A percentile compares a stretch with the other conserved stretches of the same genome.
These are phyloP conservation scores for Talaromyces atroroseus DNA, from an alignment of 2,329 filamentous ascomycete species.

Conservation along the genomic window DNA sequence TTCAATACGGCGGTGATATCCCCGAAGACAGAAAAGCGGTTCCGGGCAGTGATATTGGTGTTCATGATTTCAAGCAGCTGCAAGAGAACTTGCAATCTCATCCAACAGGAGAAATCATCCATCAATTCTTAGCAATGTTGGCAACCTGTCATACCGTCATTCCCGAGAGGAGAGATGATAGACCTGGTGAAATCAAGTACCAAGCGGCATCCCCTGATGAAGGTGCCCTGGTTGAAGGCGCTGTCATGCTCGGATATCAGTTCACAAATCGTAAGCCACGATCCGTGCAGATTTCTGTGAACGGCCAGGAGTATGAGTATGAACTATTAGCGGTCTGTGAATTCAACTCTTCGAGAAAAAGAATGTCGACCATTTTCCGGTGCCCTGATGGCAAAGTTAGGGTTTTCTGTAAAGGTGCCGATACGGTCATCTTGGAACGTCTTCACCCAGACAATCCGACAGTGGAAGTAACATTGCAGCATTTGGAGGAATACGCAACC, in stretches of 20 bases:
- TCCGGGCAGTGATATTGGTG: slow-evolving; percentile 62
- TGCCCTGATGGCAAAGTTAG: slow-evolving; percentile 94
- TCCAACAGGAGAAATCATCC: slow-evolving; percentile 54
- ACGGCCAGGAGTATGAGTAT: slow-evolving; percentile 70
- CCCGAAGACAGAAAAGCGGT: slow-evolving; percentile 83
- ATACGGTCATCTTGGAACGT: slow-evolving; percentile 94
- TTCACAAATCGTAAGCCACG: slow-evolving; percentile 88
- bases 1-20: slow-evolving; percentile 89
- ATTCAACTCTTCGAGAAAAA: slow-evolving; percentile 95
- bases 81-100: slow-evolving; percentile 63
- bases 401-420: slow-evolving; percentile 92
- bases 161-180: slow-evolving; percentile 76
- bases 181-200: slow-evolving; percentile 81
- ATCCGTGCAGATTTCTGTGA: slow-evolving; percentile 75
- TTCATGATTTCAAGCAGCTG: slow-evolving; percentile 78
- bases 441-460: slow-evolving; percentile 76
- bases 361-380: slow-evolving; percentile 96
- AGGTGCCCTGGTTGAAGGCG: slow-evolving; percentile 91
- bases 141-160: slow-evolving; percentile 96
- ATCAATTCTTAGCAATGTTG: slow-evolving; percentile 83
- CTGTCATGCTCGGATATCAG: slow-evolving; percentile 75
- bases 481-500: slow-evolving; percentile 97
- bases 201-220: slow-evolving; percentile 97
- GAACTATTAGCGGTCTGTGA: slow-evolving; percentile 95
- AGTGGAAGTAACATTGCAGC: slow-evolving; percentile 82